Conservation (phyloP, 2,329 filamentous ascomycete genomes). For the Pseudogymnoascus sp. region DNA sequence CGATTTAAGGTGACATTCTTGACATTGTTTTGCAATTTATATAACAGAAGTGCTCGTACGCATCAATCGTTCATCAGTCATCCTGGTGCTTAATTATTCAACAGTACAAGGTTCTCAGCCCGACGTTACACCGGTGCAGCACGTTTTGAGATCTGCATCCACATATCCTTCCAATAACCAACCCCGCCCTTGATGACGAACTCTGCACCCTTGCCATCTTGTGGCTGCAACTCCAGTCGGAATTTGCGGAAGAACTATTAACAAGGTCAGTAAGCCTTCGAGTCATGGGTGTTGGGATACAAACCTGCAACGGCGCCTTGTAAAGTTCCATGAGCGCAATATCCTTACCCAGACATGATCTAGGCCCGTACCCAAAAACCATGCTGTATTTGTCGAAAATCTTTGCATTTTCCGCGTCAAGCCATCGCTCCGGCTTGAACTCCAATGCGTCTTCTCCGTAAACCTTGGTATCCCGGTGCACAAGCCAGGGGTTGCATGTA, state of each 20-base stretch:
- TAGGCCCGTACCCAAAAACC: conserved; percentile 43
- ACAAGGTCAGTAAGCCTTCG: conserved; percentile 13
- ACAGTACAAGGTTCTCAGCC: neutral
- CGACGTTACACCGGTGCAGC: neutral
- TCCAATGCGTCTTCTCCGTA: conserved; percentile 37
- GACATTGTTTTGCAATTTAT: neutral
- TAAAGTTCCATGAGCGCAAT: conserved; percentile 48
- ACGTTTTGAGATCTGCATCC: conserved; percentile 27
- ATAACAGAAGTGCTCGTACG: neutral
- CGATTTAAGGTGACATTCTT: neutral
- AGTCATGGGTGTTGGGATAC: neutral
- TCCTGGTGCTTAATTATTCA: neutral
- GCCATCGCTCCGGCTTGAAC: conserved; percentile 45
- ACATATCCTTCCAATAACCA: conserved; percentile 36
- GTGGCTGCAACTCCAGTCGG: conserved; percentile 24
- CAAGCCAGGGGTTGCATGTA: conserved; percentile 39
- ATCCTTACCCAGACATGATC: conserved; percentile 41
- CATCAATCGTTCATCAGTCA: neutral
- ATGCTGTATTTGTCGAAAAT: conserved; percentile 42
- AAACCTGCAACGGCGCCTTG: conserved; percentile 34
- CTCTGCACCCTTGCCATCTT: conserved; percentile 27
- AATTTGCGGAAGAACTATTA: conserved; percentile 36
- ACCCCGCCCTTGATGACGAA: conserved; percentile 38
- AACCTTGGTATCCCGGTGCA: conserved; percentile 38
- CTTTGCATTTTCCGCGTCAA: conserved; percentile 35